Base-by-base conservation (phyloP, 306 rosid species). In the Mimosa bimucronata region DNA sequence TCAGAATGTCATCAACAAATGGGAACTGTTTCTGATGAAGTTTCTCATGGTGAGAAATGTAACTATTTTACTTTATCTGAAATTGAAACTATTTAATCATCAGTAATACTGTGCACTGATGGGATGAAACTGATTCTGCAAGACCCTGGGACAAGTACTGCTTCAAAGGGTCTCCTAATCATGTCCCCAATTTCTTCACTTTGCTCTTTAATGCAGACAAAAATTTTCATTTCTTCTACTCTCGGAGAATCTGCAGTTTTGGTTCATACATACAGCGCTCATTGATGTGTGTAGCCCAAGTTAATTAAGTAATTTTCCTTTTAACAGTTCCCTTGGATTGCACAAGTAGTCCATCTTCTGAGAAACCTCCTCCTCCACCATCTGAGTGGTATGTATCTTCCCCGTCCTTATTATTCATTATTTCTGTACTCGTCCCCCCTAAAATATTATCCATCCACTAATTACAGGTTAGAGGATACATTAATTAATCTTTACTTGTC, bases 401-500 rank as follows among this genome's bases (percentile, higher is more conserved):
- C 42, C 3, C 48, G 25, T 71, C 29, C 61, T 64, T 69, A 21
- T 48, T 70, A 53, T 46, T 38, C 75, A 81, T 65, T 74, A 23
- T 74, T 42, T 29, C 5, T 71, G 74, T 10, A 29, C 23, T 73
- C 41, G 2, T 28, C 18, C 25, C 37, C 46, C 19, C 45, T 38
- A 26, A 19, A 58, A 65, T 64, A 30, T 71, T 65, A 18, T 18
- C 66, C 38, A 75, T 55, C 66, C 40, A 25, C 73, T 75, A 44
- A 62, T 53, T 79, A 60, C 85, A 94, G 97, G 97, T 89, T 94
- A 75, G 98, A 94, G 86, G 98, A 91, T 79, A 94, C 90, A 4
- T 97, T 94, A 71, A 92, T 92, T 73, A 90, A 94, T n/a, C 91
- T 94, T 78, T 92, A 89, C 86, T 89, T 91, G 84, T 89, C 97